These are phyloP conservation scores for Alternaria consortialis DNA, from an alignment of 2,329 filamentous ascomycete species.

Conservation along the genomic window DNA sequence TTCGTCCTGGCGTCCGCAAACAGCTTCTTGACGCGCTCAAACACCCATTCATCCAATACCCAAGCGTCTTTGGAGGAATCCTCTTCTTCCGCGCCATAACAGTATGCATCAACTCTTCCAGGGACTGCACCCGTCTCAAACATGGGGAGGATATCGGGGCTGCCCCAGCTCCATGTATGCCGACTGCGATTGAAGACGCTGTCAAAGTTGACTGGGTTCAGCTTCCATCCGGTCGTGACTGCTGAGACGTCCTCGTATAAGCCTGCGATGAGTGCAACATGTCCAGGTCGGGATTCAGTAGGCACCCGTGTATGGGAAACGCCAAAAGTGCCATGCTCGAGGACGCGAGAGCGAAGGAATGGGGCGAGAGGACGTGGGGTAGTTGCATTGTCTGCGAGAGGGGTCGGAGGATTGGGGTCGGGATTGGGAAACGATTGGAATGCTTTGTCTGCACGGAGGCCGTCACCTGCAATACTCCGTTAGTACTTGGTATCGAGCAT, in stretches of 20 bases:
- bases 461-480: constrained; percentile 70
- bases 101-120: constrained; percentile 85
- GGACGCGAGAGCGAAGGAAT: constrained; percentile 86
- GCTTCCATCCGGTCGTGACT: constrained; percentile 96
- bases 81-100: constrained; percentile 84
- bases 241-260: constrained; percentile 98
- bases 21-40: constrained; percentile 87
- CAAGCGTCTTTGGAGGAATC: constrained; percentile 87
- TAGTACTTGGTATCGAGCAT: background rate
- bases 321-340: constrained; percentile 92
- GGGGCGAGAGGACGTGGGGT: constrained; percentile 83
- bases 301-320: constrained; percentile 97
- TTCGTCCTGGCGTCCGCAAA: constrained; percentile 84
- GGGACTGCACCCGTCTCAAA: constrained; percentile 92
- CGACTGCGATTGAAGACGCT: constrained; percentile 97
- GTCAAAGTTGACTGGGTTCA: constrained; percentile 98
- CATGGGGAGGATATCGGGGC: constrained; percentile 96
- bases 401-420: constrained; percentile 67
- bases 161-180: constrained; percentile 99
- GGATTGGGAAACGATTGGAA: constrained; percentile 94
- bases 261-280: constrained; percentile 95
- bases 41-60: constrained; percentile 91
- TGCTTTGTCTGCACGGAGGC: constrained; percentile 95
- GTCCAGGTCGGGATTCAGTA: constrained; percentile 93
- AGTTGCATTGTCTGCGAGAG: constrained; percentile 67